Base-by-base conservation (phyloP, 345 rosid species). In the Turritis glabra region DNA sequence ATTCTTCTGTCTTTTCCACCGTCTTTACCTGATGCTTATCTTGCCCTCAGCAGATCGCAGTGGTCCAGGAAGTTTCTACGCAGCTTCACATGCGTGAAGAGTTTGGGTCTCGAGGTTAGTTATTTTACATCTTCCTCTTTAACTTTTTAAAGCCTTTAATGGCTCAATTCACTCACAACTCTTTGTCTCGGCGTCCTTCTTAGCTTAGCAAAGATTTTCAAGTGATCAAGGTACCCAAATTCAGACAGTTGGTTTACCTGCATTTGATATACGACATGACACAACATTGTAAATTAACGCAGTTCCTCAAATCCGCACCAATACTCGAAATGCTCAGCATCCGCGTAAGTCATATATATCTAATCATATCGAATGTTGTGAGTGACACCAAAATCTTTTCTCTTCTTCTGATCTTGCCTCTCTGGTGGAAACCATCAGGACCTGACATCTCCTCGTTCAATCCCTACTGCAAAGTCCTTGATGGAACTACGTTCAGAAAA, bases 21-120 rank as follows among this genome's bases (percentile, higher is more conserved):
- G 23, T 62, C 69, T 38, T 38, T 72, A 62, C 69, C 76, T 26
- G 17, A 40, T 26, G 76, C 76, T 50, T 40, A 27, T 52, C 76
- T 72, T 52, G 0, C 30, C 17, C 76, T 72, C 41, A 38, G 54
- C 5, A 19, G 47, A 14, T 25, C 61, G 2, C 26, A 17, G 11
- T 72, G 68, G 68, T 13, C 76, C 29, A n/a, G 17, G 61, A 61
- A 14, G 60, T 72, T 72, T 72, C 60, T 72, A 12, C 10, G 9
- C 22, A 50, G 69, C 61, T 72, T 72, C 51, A 35, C 69, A 35
- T 61, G 53, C 41, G 52, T 72, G 0, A 61, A 9, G 61, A 50
- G 69, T 38, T 61, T 72, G 76, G 64, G 21, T 53, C 47, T 73
- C 33, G 72, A 22, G 77, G 77, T 74, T 66, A 55, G 60, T 47